phyloP scores from a whole-genome alignment of 331 rosid species.

The Quercus tomentella region DNA sequence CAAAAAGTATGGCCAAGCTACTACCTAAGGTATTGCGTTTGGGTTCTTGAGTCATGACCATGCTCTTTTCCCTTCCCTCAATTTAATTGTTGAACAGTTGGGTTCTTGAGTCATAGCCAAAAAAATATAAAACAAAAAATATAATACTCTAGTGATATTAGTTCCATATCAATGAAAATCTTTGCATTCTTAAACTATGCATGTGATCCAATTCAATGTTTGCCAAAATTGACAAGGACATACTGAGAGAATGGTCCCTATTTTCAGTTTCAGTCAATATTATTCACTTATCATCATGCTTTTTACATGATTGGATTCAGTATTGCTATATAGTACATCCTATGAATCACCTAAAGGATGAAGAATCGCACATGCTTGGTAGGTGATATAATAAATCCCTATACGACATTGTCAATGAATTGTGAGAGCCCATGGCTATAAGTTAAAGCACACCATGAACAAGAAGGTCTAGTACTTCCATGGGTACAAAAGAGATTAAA shows the following conservation, averaged over 20 bases:
- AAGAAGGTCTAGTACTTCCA: no score
- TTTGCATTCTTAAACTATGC: conserved; percentile 12
- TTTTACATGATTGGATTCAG: neutral
- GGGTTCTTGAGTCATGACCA: no score
- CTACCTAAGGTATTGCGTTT: no score
- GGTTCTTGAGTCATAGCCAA: no score
- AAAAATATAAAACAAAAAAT: no score
- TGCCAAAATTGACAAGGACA: conserved; percentile 30
- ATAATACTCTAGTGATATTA: neutral
- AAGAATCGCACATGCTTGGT: neutral
- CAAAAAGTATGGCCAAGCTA: no score
- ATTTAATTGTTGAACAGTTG: no score
- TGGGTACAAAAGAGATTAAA: no score
- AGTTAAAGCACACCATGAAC: no score
- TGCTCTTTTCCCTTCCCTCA: no score
- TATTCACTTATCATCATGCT: neutral
- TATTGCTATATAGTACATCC: neutral
- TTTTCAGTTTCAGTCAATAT: neutral
- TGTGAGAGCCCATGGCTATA: neutral
- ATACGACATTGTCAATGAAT: neutral
- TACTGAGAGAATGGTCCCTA: neutral
- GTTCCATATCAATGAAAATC: neutral
- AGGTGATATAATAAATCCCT: neutral
- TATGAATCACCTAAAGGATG: neutral
- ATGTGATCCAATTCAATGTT: conserved; percentile 34